A percentile compares a stretch with the other conserved stretches of the same genome.
Conservation (phyloP, 164 flowering plant genomes). For the Santalum album region DNA sequence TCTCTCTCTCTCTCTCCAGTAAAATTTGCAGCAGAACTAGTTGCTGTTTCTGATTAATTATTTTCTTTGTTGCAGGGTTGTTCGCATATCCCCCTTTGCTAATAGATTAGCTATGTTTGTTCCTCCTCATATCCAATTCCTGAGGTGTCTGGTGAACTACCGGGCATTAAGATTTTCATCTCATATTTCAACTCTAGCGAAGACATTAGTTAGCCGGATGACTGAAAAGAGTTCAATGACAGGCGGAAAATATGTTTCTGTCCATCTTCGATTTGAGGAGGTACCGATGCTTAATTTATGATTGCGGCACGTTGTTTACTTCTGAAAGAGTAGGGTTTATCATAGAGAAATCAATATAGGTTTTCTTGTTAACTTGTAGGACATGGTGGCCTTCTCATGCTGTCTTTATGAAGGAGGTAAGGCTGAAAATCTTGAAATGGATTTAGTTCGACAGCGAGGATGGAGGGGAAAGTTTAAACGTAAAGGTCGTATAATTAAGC, state of each 20-base stretch:
- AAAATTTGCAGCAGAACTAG: not conserved
- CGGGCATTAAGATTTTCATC: constrained; percentile 66
- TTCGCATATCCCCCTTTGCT: constrained; percentile 86
- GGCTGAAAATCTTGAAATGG: constrained; percentile 58
- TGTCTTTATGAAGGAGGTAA: constrained; percentile 81
- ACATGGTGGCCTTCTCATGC: constrained; percentile 98
- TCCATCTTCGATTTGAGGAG: constrained; percentile 94
- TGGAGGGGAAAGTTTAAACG: constrained; percentile 75
- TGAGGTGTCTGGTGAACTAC: constrained; percentile 80
- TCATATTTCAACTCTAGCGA: constrained; percentile 54
- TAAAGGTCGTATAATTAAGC: constrained; percentile 36
- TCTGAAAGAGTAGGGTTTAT: not conserved
- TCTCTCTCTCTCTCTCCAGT: not conserved
- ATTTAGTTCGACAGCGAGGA: constrained; percentile 55
- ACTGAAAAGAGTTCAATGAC: constrained; percentile 40
- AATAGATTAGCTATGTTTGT: constrained; percentile 75
- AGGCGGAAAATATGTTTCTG: constrained; percentile 68
- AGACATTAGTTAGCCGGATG: constrained; percentile 55
- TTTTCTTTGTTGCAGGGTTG: constrained; percentile 45
- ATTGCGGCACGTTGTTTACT: not conserved
- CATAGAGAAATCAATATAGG: not conserved
- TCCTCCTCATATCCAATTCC: constrained; percentile 64
- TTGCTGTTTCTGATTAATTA: not conserved
- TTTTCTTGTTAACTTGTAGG: constrained; percentile 32
- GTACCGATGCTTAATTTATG: constrained; percentile 23